Conservation (phyloP, 495 filamentous ascomycete species). For the Chaetomium tenue region DNA sequence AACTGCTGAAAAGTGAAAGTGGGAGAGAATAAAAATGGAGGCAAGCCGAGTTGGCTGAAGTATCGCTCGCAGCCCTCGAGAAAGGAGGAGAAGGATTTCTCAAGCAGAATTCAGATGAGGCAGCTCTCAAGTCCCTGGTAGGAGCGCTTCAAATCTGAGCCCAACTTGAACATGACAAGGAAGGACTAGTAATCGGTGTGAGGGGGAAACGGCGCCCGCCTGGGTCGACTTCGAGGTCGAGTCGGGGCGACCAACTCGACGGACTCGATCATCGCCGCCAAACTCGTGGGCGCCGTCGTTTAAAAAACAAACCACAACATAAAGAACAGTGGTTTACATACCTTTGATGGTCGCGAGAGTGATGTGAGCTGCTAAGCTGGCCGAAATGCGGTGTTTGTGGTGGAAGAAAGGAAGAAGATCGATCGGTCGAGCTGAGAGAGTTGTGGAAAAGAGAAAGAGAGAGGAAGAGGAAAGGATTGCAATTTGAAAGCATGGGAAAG, state of each 20-base stretch:
- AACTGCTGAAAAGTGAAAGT: not conserved
- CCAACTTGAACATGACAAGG: not conserved
- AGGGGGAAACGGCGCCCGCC: not conserved
- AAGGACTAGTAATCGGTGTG: slow-evolving; percentile 1
- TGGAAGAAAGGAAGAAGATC: not conserved
- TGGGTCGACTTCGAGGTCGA: not conserved
- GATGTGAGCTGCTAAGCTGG: not conserved
- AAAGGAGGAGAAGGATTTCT: not conserved
- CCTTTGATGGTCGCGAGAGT: slow-evolving; percentile 3
- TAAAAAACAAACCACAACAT: not conserved
- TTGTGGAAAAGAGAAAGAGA: slow-evolving; percentile 4
- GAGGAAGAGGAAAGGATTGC: too few species aligned
- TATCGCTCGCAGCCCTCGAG: not conserved
- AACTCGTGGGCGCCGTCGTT: not conserved
- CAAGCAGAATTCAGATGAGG: slow-evolving; percentile 4
- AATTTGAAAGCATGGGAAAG: not conserved
- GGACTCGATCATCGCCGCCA: not conserved
- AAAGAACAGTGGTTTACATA: slow-evolving; percentile 1
- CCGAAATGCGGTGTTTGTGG: not conserved
- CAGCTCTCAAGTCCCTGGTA: not conserved
- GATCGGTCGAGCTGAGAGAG: slow-evolving; percentile 5
- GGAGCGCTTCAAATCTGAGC: not conserved
- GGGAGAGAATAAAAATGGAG: not conserved
- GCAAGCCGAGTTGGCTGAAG: not conserved
- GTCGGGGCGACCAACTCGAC: not conserved